These are phyloP conservation scores for Citrus reticulata DNA, from an alignment of 345 rosid species.

Conservation along the genomic window DNA sequence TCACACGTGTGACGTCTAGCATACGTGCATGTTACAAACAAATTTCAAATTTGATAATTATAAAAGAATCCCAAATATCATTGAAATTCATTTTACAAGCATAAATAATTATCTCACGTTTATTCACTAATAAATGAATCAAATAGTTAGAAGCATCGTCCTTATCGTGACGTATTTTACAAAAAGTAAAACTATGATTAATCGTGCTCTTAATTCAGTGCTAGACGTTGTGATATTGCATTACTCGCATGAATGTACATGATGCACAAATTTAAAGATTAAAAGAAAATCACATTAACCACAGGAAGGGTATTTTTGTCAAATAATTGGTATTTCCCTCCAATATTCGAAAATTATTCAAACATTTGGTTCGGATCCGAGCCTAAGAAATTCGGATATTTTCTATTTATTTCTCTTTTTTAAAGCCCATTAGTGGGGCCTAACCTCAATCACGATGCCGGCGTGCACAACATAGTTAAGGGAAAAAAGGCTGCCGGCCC, in stretches of 20 bases:
- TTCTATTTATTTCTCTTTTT: background rate
- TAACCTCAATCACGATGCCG: slow-evolving; percentile 18
- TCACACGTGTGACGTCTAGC: no score
- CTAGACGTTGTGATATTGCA: background rate
- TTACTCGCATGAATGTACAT: background rate
- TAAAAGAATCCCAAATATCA: no score
- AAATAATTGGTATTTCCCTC: slow-evolving; percentile 28
- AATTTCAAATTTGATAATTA: no score
- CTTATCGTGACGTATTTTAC: background rate
- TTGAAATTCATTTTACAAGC: no score
- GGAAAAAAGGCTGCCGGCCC: slow-evolving; percentile 32
- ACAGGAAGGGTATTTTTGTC: slow-evolving; percentile 3
- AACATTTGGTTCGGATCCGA: slow-evolving; percentile 51
- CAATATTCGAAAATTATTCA: slow-evolving; percentile 32
- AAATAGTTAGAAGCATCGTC: no score
- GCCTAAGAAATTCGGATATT: slow-evolving; percentile 30
- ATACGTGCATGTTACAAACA: no score
- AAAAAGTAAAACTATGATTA: background rate
- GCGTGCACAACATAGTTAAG: slow-evolving; percentile 13
- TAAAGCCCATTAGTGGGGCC: slow-evolving; percentile 23
- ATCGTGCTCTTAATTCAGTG: background rate
- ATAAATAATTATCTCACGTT: no score
- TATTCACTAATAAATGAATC: no score
- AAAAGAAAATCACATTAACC: background rate
- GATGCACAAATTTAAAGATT: background rate